These are phyloP conservation scores for Eragrostis nindensis DNA, from an alignment of 176 grass and related monocot genomes.

Conservation along the genomic window DNA sequence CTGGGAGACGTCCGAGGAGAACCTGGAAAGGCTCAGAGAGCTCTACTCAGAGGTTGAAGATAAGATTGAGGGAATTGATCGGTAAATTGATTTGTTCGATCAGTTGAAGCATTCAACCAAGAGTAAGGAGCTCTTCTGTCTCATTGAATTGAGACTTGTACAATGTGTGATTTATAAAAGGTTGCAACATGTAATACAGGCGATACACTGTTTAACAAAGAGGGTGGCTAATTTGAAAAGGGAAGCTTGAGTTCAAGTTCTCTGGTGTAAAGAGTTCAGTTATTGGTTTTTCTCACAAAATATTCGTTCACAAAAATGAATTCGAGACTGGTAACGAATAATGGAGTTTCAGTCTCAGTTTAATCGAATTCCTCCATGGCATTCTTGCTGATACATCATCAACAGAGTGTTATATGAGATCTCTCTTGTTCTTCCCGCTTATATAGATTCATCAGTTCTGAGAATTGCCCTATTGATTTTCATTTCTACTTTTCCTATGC, in stretches of 20 bases:
- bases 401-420: no score
- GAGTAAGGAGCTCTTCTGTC: constrained; percentile 28
- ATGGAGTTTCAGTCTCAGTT: neutral
- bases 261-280: constrained; percentile 17
- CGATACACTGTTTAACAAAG: constrained; percentile 47
- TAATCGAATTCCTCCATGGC: no score
- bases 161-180: constrained; percentile 45
- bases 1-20: constrained; percentile 98
- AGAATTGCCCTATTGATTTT: no score
- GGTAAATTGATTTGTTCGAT: constrained; percentile 47
- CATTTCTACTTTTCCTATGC: no score
- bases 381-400: no score
- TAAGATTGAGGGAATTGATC: constrained; percentile 98
- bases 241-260: constrained; percentile 27
- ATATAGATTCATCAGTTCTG: no score
- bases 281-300: constrained; percentile 4
- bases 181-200: constrained; percentile 43
- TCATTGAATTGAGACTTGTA: constrained; percentile 39
- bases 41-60: constrained; percentile 97
- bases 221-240: neutral
- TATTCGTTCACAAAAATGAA: no score
- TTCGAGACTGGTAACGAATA: constrained; percentile 18
- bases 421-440: no score
- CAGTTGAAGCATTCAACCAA: constrained; percentile 29
- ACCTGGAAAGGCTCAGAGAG: constrained; percentile 80